Evolutionary conservation across 2,329 filamentous ascomycete species (phyloP), one percentile per base, ranked within the genome.

Genomic region (Triangularia setosa): DNA sequence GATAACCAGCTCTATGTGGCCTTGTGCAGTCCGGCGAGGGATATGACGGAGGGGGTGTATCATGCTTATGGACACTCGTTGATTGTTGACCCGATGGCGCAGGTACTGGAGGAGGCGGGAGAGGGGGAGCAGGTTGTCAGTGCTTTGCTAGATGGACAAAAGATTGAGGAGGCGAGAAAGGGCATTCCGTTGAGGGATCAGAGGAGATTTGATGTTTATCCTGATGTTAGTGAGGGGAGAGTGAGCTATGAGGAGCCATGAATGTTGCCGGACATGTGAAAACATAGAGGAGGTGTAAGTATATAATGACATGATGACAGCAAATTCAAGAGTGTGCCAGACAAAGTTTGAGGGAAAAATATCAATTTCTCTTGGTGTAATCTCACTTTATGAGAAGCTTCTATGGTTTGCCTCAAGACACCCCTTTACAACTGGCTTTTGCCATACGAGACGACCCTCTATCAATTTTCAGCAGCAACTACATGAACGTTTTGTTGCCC

Each of bases 1-100:
- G 94, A 99, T 74, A 98, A 98, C 75, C 93, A 99, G 81, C 81
- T 96, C 9, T 98, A 96, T 76, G 93, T 98, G 12, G 95, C 88
- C 33, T 79, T 99, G 75, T 99, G 95, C 79, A 95, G 91, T 74
- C 95, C 95, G 0, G 93, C 94, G 30, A 83, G 94, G 66, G 92
- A 96, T 76, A 24, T 55, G 16, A 83, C 88, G 81, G 74, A 76
- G 52, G 91, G 92, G 0, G 83, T 83, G 5, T 99, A 99, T 76
- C 88, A 93, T 73, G 94, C 95, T 1, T 99, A 89, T 84, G 95
- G 95, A 0, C 95, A 99, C 76, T 96, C 90, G 71, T 81, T 97
- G 81, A 82, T 98, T 62, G 89, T 90, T 6, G 92, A 97, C 75
- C 94, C 95, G 1, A 91, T 94, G 81, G 95, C 93, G 12, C 81